These are phyloP conservation scores for Nothopassalora personata DNA, from an alignment of 2,329 filamentous ascomycete species.

Conservation along the genomic window DNA sequence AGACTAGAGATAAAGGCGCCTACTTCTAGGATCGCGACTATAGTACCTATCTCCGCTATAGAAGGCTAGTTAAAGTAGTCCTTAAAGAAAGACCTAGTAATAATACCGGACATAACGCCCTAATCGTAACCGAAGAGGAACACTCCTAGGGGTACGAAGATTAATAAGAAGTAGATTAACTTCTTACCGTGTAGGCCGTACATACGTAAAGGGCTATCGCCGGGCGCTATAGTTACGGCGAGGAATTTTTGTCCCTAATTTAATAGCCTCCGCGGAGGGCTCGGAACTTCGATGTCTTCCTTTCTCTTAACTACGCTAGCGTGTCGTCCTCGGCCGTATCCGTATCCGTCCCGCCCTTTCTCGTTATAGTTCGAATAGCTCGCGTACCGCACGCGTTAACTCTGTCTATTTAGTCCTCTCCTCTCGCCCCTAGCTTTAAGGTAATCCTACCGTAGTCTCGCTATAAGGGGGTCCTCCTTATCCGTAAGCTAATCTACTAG, in stretches of 20 bases:
- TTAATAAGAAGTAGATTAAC: conserved; percentile 64
- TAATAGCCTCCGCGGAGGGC: conserved; percentile 58
- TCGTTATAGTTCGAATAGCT: conserved; percentile 29
- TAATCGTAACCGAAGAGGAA: conserved; percentile 89
- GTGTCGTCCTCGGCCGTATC: not conserved
- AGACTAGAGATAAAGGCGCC: conserved; percentile 89
- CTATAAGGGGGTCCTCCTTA: conserved; percentile 73
- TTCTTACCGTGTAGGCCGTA: conserved; percentile 94
- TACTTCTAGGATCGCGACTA: conserved; percentile 94
- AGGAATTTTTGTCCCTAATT: conserved; percentile 64
- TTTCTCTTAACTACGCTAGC: conserved; percentile 46
- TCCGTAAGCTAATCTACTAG: conserved; percentile 84
- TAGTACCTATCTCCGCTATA: conserved; percentile 82
- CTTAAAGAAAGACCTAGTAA: conserved; percentile 78
- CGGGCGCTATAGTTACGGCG: conserved; percentile 77
- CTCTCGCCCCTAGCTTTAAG: conserved; percentile 47
- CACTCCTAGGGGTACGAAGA: conserved; percentile 57
- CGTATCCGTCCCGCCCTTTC: conserved; percentile 31
- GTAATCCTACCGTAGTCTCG: conserved; percentile 61
- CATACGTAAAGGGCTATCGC: conserved; percentile 63
- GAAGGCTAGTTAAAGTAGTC: conserved; percentile 89
- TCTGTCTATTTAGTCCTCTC: conserved; percentile 13
- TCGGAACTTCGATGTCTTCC: conserved; percentile 78
- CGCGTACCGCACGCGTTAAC: conserved; percentile 66
- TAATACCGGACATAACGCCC: conserved; percentile 70